phyloP scores from a whole-genome alignment of 2,329 filamentous ascomycete species.

The Hypoxylon sp. region DNA sequence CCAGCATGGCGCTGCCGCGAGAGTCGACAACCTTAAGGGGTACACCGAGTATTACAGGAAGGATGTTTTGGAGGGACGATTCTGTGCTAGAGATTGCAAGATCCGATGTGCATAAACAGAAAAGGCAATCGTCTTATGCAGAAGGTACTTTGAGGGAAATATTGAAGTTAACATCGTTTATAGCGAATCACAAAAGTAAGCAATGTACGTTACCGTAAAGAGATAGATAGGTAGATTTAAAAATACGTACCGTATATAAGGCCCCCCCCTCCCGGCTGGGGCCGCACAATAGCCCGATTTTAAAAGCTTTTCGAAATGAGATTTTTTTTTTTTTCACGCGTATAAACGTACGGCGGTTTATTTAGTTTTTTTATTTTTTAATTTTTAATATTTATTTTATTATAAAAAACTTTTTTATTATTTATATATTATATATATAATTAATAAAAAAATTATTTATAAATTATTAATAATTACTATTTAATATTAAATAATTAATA shows the following conservation, averaged over 20 bases:
- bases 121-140: conserved; percentile 52
- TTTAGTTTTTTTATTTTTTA: not conserved
- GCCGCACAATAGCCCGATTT: too few species aligned
- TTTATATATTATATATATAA: not conserved
- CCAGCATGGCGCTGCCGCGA: conserved; percentile 41
- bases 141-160: conserved; percentile 65
- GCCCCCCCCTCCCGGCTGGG: too few species aligned
- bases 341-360: not conserved
- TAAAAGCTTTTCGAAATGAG: conserved; percentile 12
- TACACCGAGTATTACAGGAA: conserved; percentile 50
- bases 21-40: conserved; percentile 32
- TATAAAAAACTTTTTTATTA: conserved; percentile 1
- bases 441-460: too few species aligned
- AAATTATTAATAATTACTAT: too few species aligned
- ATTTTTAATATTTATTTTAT: not conserved
- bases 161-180: conserved; percentile 51
- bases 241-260: not conserved
- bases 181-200: too few species aligned
- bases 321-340: not conserved
- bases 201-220: not conserved
- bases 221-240: conserved; percentile 1
- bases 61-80: conserved; percentile 56
- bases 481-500: not conserved
- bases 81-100: conserved; percentile 25
- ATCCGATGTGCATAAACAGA: conserved; percentile 43